Percentiles rank a stretch among this genome's conserved stretches.
Conservation (phyloP, 1,284 basidiomycete genomes). For the Coniferiporia weirii region DNA sequence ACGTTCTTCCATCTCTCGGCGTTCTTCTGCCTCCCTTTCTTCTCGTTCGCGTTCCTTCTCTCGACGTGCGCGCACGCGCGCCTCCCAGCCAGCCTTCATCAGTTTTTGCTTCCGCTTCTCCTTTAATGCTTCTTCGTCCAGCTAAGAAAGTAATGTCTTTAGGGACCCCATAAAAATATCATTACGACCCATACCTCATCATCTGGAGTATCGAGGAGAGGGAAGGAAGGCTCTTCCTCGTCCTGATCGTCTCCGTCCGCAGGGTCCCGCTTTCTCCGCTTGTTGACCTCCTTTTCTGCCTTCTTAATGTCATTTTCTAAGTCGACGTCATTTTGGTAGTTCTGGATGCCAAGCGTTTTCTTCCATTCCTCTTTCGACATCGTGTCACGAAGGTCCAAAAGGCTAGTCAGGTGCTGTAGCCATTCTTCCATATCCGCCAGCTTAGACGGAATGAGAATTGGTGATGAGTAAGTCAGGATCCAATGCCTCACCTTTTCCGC, state of each 20-base stretch:
- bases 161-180: neutral
- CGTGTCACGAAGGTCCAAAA: conserved; percentile 63
- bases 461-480: neutral
- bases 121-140: conserved; percentile 90
- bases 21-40: conserved; percentile 68
- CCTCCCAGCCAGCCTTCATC: conserved; percentile 93
- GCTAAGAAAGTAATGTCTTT: conserved; percentile 32
- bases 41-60: conserved; percentile 87
- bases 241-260: conserved; percentile 55
- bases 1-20: conserved; percentile 76
- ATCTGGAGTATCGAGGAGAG: conserved; percentile 87
- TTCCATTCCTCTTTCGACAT: conserved; percentile 75
- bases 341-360: conserved; percentile 60
- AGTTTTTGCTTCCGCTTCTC: conserved; percentile 94
- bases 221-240: conserved; percentile 80
- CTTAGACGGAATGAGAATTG: conserved; percentile 30
- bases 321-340: conserved; percentile 63
- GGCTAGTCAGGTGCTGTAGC: conserved; percentile 61
- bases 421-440: conserved; percentile 80
- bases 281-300: conserved; percentile 63
- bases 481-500: conserved; percentile 68
- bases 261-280: conserved; percentile 68
- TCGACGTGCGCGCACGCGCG: conserved; percentile 76
- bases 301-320: conserved; percentile 76
- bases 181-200: conserved; percentile 51